Evolutionary conservation across 352 stramenopile species (phyloP).

Genomic region (Globisporangium splendens): DNA sequence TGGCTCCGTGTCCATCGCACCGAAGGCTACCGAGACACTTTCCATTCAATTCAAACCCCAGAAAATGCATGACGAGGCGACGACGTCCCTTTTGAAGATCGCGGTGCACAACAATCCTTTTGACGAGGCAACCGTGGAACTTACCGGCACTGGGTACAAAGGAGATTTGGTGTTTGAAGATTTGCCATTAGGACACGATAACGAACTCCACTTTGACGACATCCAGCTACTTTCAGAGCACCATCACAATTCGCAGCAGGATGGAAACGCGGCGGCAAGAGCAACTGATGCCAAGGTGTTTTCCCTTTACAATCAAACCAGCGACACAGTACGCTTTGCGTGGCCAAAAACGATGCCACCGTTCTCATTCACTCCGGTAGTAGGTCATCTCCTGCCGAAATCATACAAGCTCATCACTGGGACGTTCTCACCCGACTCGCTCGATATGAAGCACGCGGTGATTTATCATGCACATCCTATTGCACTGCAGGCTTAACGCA

Average conservation of each 20-base stretch:
- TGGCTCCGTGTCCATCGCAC: constrained; percentile 69
- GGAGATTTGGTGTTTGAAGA: constrained; percentile 89
- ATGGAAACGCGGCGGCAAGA: too few relatives aligned
- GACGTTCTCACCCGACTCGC: constrained; percentile 46
- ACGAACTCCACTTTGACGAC: constrained; percentile 87
- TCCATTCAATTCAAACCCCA: constrained; percentile 81
- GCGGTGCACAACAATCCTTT: constrained; percentile 91
- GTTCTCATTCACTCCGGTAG: constrained; percentile 68
- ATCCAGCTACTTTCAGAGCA: constrained; percentile 46
- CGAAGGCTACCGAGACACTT: constrained; percentile 58
- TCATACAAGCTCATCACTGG: constrained; percentile 70
- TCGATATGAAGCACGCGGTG: constrained; percentile 19
- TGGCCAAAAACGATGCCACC: constrained; percentile 41
- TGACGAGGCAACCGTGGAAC: constrained; percentile 74
- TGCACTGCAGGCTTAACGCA: constrained; percentile 43
- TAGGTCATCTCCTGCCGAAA: constrained; percentile 67
- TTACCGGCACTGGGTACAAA: constrained; percentile 71
- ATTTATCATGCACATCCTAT: constrained; percentile 39
- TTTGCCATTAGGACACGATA: constrained; percentile 63
- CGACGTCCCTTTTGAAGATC: constrained; percentile 61
- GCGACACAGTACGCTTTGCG: constrained; percentile 63
- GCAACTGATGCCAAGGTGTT: constrained; percentile 65
- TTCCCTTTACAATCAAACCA: constrained; percentile 65
- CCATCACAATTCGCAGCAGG: constrained; percentile 4
- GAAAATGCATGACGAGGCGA: constrained; percentile 64